phyloP scores from a whole-genome alignment of 2,329 filamentous ascomycete genomes.

The Nothophaeocryptopus gaeumannii region DNA sequence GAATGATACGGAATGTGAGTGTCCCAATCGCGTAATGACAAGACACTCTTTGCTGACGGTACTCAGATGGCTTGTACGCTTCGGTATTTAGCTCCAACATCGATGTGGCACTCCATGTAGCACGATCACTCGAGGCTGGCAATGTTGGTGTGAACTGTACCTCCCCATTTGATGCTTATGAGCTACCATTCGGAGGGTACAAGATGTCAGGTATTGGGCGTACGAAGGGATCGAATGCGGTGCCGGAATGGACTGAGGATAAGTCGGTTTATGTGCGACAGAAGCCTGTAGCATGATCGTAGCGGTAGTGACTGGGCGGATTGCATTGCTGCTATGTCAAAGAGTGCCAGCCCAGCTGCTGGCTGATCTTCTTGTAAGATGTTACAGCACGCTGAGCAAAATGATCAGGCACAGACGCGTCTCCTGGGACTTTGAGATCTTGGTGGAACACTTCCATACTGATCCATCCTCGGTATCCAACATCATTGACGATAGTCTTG shows the following conservation, averaged over 20 bases:
- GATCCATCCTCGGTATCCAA: slow-evolving; percentile 66
- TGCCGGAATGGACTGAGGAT: no score
- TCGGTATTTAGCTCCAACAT: slow-evolving; percentile 62
- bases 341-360: no score
- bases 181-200: slow-evolving; percentile 33
- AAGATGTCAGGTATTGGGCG: slow-evolving; percentile 36
- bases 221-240: no score
- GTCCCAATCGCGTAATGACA: no score
- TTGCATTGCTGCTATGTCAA: no score
- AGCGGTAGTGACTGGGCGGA: no score
- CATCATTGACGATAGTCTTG: slow-evolving; percentile 57
- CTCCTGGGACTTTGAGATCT: background rate
- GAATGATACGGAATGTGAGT: slow-evolving; percentile 53
- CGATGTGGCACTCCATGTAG: slow-evolving; percentile 54
- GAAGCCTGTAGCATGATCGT: no score
- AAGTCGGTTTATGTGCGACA: no score
- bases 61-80: slow-evolving; percentile 53
- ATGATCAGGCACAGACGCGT: no score
- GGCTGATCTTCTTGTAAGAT: no score
- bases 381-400: no score
- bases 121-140: slow-evolving; percentile 57
- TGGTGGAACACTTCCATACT: slow-evolving; percentile 63
- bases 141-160: slow-evolving; percentile 64
- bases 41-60: no score
- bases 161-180: background rate